Conservation (phyloP, 768 basidiomycete genomes). For the Xerocomellus dryophilus region DNA sequence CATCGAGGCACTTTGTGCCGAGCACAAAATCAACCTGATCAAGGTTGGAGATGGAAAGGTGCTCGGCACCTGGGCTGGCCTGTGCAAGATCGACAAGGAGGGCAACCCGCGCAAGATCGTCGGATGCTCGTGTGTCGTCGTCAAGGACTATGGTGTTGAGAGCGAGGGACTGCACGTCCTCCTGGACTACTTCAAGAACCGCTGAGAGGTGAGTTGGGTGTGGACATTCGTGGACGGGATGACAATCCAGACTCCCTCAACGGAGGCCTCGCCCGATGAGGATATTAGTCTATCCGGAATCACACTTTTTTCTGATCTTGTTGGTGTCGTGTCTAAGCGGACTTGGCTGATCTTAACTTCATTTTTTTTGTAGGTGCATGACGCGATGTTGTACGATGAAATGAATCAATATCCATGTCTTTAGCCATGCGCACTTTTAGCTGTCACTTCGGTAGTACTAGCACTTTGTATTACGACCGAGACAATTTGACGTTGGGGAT, state of each 20-base stretch:
- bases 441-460: no score
- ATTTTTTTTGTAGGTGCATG: constrained; percentile 8
- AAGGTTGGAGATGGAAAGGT: constrained; percentile 98
- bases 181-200: constrained; percentile 95
- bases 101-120: constrained; percentile 97
- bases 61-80: constrained; percentile 96
- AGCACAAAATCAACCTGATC: constrained; percentile 99
- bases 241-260: constrained; percentile 93
- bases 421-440: no score
- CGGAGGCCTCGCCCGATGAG: constrained; percentile 68
- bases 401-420: no score
- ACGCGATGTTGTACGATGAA: constrained; percentile 14
- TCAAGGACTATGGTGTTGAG: constrained; percentile 96
- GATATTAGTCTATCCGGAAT: constrained; percentile 41
- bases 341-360: constrained; percentile 10
- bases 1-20: constrained; percentile 98
- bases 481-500: no score
- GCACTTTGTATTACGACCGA: no score
- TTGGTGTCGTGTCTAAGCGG: neutral
- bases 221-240: constrained; percentile 42
- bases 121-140: constrained; percentile 90
- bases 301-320: constrained; percentile 49
- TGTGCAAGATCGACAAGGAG: constrained; percentile 99
- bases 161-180: constrained; percentile 93
- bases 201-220: constrained; percentile 46